Base-by-base conservation (phyloP, 345 rosid genomes). In the Citrus medica region DNA sequence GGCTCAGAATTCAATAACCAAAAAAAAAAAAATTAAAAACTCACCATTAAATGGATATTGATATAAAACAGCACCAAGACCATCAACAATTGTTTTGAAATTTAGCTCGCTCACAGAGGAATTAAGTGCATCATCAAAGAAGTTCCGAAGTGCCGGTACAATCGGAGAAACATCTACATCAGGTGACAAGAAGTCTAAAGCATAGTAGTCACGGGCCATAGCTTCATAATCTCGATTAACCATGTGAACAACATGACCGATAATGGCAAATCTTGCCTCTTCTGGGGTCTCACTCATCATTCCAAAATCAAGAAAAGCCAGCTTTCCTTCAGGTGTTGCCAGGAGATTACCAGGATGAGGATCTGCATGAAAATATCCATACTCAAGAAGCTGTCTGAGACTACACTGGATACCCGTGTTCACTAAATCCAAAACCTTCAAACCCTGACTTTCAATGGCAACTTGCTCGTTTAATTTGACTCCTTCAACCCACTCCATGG, bases 211-310 rank as follows among this genome's bases (percentile, higher is more conserved):
- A 78, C 87, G 89, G 48, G 99, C 98, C 99, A 95, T 95, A 75
- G 99, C 98, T 84, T 93, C 98, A 78, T 95, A 93, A 82, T 95
- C 99, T 71, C 99, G 85, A 88, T 93, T 95, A 25, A 95, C 99
- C 87, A 95, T 79, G 88, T 95, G 99, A 80, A 92, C 96, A 74
- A 92, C 91, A 76, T 92, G 96, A 61, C 99, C 99, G 38, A 95
- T 93, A 53, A 95, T 95, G 19, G 99, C 98, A 85, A 78, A 87
- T 84, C 99, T 92, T 63, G 99, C 99, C 75, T 87, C 97, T 89
- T 95, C 99, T 7, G 99, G 99, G 76, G 99, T 93, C 85, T 95
- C 98, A 81, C 99, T 95, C 98, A 95, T 95, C 99, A 95, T 95
- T 35, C 99, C 98, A 83, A 93, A 95, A 81, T 95, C 99, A 65